Percentiles rank a stretch among this genome's conserved stretches.
Evolutionary conservation across 306 rosid species (phyloP).

Genomic region (Fragaria vesca): DNA sequence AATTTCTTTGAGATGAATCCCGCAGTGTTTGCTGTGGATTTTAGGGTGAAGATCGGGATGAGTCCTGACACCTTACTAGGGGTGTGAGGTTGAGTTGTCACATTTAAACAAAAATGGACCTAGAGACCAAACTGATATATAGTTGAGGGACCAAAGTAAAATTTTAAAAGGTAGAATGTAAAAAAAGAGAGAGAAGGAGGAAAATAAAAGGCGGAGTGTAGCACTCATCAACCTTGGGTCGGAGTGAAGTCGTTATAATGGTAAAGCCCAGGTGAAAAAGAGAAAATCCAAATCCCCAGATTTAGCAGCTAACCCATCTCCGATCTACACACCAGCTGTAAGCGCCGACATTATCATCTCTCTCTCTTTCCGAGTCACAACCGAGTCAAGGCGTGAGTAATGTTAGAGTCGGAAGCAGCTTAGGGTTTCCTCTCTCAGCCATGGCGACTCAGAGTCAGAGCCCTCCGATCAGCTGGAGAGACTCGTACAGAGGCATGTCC

Average conservation of each 20-base stretch:
- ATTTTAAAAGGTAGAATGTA: too few species aligned
- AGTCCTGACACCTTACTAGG: too few species aligned
- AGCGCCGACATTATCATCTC: constrained; percentile 27
- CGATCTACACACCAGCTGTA: constrained; percentile 8
- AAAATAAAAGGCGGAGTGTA: not conserved
- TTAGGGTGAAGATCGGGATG: too few species aligned
- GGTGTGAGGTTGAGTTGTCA: too few species aligned
- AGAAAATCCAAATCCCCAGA: constrained; percentile 5
- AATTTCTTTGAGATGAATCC: too few species aligned
- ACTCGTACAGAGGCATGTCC: constrained; percentile 64
- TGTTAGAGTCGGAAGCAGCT: constrained; percentile 16
- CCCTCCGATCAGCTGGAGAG: constrained; percentile 60
- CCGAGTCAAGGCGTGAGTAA: not conserved
- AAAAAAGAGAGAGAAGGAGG: not conserved
- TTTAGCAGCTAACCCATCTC: not conserved
- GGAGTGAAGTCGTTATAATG: constrained; percentile 22
- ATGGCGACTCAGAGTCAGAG: constrained; percentile 27
- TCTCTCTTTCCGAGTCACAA: not conserved
- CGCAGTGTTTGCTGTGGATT: accelerated
- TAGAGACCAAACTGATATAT: too few species aligned
- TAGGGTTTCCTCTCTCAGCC: constrained; percentile 29
- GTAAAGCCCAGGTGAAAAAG: constrained; percentile 15
- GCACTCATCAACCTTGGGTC: constrained; percentile 24
- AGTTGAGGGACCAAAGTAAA: too few species aligned
- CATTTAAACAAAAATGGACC: too few species aligned